Evolutionary conservation across 257 asterid genomes (phyloP).

Genomic region (Echium plantagineum): DNA sequence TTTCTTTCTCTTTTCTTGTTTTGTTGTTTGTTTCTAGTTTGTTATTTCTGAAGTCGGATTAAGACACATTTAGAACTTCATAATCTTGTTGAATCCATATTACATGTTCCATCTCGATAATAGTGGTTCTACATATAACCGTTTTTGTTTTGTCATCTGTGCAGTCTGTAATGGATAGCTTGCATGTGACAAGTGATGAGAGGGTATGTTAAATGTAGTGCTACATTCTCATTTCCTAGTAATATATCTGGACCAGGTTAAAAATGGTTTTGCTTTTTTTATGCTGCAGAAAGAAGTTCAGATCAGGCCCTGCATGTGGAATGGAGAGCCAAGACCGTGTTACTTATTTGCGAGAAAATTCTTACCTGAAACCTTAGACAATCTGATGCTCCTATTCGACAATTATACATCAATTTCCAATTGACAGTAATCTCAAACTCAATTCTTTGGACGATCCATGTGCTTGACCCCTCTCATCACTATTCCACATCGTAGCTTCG

Average conservation of each 20-base stretch:
- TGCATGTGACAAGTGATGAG: slow-evolving; percentile 76
- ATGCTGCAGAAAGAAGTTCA: slow-evolving; percentile 50
- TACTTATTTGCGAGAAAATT: slow-evolving; percentile 87
- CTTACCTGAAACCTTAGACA: slow-evolving; percentile 70
- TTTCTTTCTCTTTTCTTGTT: too few species aligned
- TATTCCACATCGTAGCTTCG: slow-evolving; percentile 27
- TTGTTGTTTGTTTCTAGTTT: too few species aligned
- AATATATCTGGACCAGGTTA: neutral
- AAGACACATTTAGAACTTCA: too few species aligned
- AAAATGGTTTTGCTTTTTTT: neutral
- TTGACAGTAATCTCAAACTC: slow-evolving; percentile 17
- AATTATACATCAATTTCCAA: slow-evolving; percentile 64
- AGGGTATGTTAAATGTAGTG: slow-evolving; percentile 30
- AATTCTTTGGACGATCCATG: slow-evolving; percentile 55
- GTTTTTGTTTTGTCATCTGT: slow-evolving; percentile 7
- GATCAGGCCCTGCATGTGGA: slow-evolving; percentile 75
- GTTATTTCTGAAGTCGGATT: too few species aligned
- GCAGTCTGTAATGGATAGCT: slow-evolving; percentile 75
- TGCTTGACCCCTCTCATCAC: slow-evolving; percentile 30
- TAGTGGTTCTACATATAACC: neutral
- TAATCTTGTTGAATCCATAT: too few species aligned
- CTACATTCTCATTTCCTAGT: neutral
- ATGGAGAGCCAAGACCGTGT: slow-evolving; percentile 70
- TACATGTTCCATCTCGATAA: neutral
- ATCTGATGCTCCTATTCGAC: slow-evolving; percentile 50